These are phyloP conservation scores for Colletotrichum kahawae DNA, from an alignment of 2,329 filamentous ascomycete species.

Conservation along the genomic window DNA sequence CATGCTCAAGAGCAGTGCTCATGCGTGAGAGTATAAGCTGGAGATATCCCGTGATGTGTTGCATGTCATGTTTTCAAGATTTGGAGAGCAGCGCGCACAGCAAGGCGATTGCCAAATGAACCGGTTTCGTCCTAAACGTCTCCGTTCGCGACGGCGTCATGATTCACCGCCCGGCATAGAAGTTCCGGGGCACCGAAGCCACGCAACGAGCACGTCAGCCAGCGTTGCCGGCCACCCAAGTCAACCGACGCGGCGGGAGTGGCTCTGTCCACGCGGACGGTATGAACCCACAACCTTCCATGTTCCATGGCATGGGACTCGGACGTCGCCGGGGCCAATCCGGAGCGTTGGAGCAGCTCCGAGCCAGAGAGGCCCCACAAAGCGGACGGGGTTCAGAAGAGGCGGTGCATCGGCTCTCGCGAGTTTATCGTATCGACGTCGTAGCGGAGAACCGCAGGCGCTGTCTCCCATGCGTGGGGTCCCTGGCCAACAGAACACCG, in stretches of 20 bases:
- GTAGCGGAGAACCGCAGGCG: not conserved
- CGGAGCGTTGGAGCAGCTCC: not conserved
- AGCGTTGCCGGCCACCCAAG: not conserved
- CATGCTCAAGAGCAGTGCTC: not conserved
- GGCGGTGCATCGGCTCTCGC: not conserved
- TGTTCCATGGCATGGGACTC: not conserved
- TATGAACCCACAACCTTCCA: not conserved
- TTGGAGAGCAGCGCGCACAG: not conserved
- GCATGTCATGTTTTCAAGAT: not conserved
- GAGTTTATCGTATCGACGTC: not conserved
- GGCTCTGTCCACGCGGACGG: conserved; percentile 1
- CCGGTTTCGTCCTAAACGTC: not conserved
- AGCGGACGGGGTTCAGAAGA: not conserved
- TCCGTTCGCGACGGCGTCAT: not conserved
- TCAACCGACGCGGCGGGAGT: not conserved
- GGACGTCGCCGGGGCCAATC: conserved; percentile 13
- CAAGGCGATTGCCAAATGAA: not conserved
- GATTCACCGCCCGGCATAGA: not conserved
- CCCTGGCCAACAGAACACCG: not conserved
- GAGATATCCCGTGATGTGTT: not conserved
- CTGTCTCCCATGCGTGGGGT: not conserved
- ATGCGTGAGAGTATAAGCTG: not conserved
- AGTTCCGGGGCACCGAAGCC: not conserved
- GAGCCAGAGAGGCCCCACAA: not conserved
- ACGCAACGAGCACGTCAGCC: not conserved